Conservation (phyloP, 83 land plant genomes). For the Picea abies region DNA sequence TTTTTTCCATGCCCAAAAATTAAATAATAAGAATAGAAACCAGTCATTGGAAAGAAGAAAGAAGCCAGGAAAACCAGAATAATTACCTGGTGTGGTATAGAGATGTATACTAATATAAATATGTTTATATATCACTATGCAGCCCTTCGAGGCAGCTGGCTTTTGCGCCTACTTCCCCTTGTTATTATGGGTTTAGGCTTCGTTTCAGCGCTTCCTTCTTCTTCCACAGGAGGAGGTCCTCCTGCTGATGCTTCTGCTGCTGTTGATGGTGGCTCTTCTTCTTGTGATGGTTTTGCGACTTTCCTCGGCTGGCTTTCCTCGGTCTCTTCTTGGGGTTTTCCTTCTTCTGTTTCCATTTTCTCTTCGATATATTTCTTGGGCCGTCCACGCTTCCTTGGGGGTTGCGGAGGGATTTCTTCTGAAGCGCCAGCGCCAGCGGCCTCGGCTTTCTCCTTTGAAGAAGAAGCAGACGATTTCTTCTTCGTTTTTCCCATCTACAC, state of each 20-base stretch:
- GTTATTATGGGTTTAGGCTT: neutral
- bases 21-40: neutral
- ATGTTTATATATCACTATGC: neutral
- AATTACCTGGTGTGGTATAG: neutral
- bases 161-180: neutral
- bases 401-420: neutral
- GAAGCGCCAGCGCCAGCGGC: neutral
- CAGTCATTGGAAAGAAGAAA: neutral
- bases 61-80: neutral
- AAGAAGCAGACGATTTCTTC: slow-evolving; percentile 7
- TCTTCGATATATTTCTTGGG: slow-evolving; percentile 7
- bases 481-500: slow-evolving; percentile 4
- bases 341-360: neutral
- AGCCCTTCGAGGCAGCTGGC: slow-evolving; percentile 2
- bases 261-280: neutral
- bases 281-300: neutral
- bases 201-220: neutral
- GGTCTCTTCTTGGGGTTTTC: neutral
- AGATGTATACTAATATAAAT: neutral
- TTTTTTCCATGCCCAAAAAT: slow-evolving; percentile 13
- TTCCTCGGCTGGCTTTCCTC: neutral
- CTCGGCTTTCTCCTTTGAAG: neutral
- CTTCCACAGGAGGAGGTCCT: neutral
- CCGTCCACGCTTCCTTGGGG: neutral
- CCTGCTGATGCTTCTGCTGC: too few relatives aligned